Base-by-base conservation (phyloP, 2,329 filamentous ascomycete genomes). In the Pseudofabraea citricarpa region DNA sequence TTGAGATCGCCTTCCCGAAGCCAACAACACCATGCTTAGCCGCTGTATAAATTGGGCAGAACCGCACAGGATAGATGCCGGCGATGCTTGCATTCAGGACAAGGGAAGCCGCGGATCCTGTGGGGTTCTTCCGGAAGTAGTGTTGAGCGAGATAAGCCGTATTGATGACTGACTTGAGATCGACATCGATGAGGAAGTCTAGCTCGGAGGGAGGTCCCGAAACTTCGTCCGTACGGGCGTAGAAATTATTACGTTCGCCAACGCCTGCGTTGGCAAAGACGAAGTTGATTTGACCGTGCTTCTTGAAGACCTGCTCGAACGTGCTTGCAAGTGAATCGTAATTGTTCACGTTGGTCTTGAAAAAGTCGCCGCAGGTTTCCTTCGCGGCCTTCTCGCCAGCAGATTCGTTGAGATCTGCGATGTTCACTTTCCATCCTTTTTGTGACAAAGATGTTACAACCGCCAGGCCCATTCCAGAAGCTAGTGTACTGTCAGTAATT, bases 191-290 rank as follows among this genome's bases (percentile, higher is more conserved):
- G 15, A 36, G 15, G 19, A 20, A 20, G 13, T 36, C 33, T 5
- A 20, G 33, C 15, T 36, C 33, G 2, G 33, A 12, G 9, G 33
- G 33, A 12, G 33, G 33, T 19, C 13, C 16, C 13, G 7, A 16
- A 36, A 18, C 21, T 5, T 9, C n/a, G 22, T 35, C 40, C 13
- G 27, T 22, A 18, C 47, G 19, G 12, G 23, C 19, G 19, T 49
- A 49, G 39, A 49, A 49, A 20, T 49, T 44, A 18, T n/a, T 32
- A 24, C 32, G 18, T 19, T 46, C 45, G 15, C 16, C 45, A 26
- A 47, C 27, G 10, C 45, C 45, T 12, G 45, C 45, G 29, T 47
- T 47, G 12, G 43, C 45, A 33, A 47, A 47, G 36, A 47, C 45
- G 18, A 47, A 47, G 43, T 44, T 31, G 5, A 44, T 32, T n/a